Conservation (phyloP, 192 early-diverging fungal species). For the Spizellomyces sp. region DNA sequence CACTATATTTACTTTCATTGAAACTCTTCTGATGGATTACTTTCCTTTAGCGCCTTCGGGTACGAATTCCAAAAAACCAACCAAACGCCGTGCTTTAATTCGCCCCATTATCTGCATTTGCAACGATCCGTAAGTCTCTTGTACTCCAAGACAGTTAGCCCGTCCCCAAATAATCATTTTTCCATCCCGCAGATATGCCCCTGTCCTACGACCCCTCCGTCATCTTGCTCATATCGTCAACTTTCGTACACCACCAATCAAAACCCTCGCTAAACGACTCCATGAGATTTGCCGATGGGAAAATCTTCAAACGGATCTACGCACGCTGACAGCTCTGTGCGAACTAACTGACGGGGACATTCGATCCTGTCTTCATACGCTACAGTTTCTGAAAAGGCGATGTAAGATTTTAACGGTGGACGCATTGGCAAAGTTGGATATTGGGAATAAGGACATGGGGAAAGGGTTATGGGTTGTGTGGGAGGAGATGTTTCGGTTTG, state of each 20-base stretch:
- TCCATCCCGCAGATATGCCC: conserved; percentile 66
- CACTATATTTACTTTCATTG: too few relatives aligned
- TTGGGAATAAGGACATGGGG: conserved; percentile 82
- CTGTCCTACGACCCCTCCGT: conserved; percentile 83
- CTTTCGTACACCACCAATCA: conserved; percentile 66
- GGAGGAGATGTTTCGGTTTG: conserved; percentile 68
- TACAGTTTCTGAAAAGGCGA: conserved; percentile 63
- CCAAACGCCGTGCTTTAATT: conserved; percentile 51
- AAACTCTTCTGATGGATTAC: too few relatives aligned
- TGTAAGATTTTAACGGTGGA: conserved; percentile 35
- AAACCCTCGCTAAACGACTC: conserved; percentile 72
- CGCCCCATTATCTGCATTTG: conserved; percentile 98
- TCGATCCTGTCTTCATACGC: conserved; percentile 81
- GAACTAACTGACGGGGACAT: conserved; percentile 86
- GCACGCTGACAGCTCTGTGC: conserved; percentile 72
- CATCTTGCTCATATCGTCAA: conserved; percentile 72
- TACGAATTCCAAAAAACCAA: conserved; percentile 19
- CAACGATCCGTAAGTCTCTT: conserved; percentile 75
- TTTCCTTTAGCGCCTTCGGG: not conserved
- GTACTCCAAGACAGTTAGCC: not conserved
- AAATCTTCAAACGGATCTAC: conserved; percentile 70
- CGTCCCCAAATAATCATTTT: not conserved
- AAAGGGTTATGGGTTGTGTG: conserved; percentile 78
- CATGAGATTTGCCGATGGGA: conserved; percentile 80
- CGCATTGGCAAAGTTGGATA: conserved; percentile 29